Percentiles rank a stretch among this genome's conserved stretches.
Conservation (phyloP, 75 land plant genomes). For the Pinus albicaulis region DNA sequence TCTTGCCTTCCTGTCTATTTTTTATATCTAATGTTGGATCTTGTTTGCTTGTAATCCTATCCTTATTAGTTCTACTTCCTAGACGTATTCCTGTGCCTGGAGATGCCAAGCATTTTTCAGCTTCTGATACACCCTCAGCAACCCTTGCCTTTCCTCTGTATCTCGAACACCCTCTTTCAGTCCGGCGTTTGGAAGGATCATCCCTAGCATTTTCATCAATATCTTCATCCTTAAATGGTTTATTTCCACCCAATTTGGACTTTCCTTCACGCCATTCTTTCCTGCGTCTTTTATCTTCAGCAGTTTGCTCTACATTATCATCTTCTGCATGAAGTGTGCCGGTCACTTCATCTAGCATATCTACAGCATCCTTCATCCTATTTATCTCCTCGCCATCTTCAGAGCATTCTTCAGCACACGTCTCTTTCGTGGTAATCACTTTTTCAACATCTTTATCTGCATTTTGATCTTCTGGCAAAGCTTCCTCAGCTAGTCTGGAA, state of each 20-base stretch:
- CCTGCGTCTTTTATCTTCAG: slow-evolving; percentile 42
- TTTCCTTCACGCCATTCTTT: slow-evolving; percentile 47
- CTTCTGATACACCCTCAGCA: slow-evolving; percentile 52
- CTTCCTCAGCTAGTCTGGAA: slow-evolving; percentile 31
- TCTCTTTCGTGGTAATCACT: slow-evolving; percentile 10
- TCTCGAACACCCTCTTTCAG: slow-evolving; percentile 45
- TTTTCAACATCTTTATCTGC: slow-evolving; percentile 40
- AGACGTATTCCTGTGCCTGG: slow-evolving; percentile 35
- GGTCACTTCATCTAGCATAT: slow-evolving; percentile 19
- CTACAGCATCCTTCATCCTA: slow-evolving; percentile 17
- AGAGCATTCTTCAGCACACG: slow-evolving; percentile 33
- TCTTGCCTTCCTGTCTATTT: slow-evolving; percentile 24
- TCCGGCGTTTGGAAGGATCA: slow-evolving; percentile 63
- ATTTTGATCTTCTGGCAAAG: slow-evolving; percentile 33
- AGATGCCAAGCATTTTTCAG: slow-evolving; percentile 48
- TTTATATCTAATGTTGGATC: slow-evolving; percentile 14
- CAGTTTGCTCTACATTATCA: slow-evolving; percentile 32
- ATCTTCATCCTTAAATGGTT: slow-evolving; percentile 38
- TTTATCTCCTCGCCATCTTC: slow-evolving; percentile 24
- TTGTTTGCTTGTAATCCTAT: slow-evolving; percentile 24
- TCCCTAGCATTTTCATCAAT: slow-evolving; percentile 67
- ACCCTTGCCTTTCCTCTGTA: slow-evolving; percentile 60
- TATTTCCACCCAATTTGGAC: slow-evolving; percentile 22
- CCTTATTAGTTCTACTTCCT: slow-evolving; percentile 29
- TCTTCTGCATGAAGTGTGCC: slow-evolving; percentile 29